These are phyloP conservation scores for Fraxinus velutina DNA, from an alignment of 305 asterid genomes.

Conservation along the genomic window DNA sequence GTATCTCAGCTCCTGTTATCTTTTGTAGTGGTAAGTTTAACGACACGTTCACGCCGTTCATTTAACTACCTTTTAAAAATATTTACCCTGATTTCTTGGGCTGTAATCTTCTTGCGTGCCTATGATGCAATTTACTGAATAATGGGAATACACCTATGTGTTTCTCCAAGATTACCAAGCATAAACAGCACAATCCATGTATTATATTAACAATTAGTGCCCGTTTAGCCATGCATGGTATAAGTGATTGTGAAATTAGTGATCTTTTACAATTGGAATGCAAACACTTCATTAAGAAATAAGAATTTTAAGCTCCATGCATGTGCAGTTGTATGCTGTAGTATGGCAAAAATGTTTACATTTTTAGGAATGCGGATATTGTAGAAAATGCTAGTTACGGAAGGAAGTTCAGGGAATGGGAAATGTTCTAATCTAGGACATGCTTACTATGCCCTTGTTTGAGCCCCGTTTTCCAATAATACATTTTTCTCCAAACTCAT, in stretches of 20 bases:
- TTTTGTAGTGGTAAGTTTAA: conserved; percentile 8
- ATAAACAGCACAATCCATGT: background rate
- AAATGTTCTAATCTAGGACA: conserved; percentile 1
- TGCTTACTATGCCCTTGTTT: background rate
- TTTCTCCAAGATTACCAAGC: background rate
- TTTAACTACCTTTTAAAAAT: background rate
- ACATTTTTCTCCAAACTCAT: no score
- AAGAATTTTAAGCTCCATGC: background rate
- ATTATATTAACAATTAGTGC: background rate
- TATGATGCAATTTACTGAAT: conserved; percentile 6
- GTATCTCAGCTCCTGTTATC: background rate
- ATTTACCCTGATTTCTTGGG: background rate
- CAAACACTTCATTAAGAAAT: background rate
- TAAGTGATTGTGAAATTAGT: conserved; percentile 1
- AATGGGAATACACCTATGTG: background rate
- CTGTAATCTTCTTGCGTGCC: background rate
- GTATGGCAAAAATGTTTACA: background rate
- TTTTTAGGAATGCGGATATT: background rate
- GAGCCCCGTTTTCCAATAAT: no score
- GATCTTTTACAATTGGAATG: background rate
- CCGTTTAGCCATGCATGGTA: background rate
- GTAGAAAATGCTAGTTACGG: background rate
- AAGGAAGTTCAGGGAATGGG: background rate
- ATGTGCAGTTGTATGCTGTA: background rate
- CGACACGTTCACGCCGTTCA: background rate